Conservation (phyloP, 2,329 filamentous ascomycete genomes). For the Ophiostoma himal-ulmi region DNA sequence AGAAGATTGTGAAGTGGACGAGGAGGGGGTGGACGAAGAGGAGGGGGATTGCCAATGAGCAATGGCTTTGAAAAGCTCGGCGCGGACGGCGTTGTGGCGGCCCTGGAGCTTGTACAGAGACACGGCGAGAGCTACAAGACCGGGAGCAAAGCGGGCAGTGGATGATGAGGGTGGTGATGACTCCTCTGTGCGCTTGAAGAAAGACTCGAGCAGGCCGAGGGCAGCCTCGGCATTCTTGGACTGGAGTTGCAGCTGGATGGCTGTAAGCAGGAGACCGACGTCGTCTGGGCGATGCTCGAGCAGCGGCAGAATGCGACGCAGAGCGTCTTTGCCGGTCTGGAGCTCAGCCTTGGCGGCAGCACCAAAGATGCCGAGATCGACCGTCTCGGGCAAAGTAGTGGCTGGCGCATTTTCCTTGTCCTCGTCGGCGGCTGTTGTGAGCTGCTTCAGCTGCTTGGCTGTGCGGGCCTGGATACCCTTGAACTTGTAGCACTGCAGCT, state of each 20-base stretch:
- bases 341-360: slow-evolving; percentile 68
- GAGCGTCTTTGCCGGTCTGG: slow-evolving; percentile 56
- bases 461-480: slow-evolving; percentile 52
- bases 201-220: slow-evolving; percentile 66
- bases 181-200: slow-evolving; percentile 59
- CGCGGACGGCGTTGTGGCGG: slow-evolving; percentile 64
- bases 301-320: slow-evolving; percentile 63
- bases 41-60: slow-evolving; percentile 66
- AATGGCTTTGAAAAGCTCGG: slow-evolving; percentile 72
- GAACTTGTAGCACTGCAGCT: slow-evolving; percentile 63
- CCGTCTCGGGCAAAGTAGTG: slow-evolving; percentile 33
- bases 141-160: slow-evolving; percentile 71
- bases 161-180: slow-evolving; percentile 48
- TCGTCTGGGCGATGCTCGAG: slow-evolving; percentile 71
- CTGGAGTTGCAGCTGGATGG: slow-evolving; percentile 70
- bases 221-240: slow-evolving; percentile 61
- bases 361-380: slow-evolving; percentile 47
- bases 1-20: not conserved
- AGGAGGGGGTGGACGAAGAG: slow-evolving; percentile 7
- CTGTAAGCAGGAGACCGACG: slow-evolving; percentile 71
- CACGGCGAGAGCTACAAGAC: slow-evolving; percentile 72
- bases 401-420: slow-evolving; percentile 25
- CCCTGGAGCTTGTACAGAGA: slow-evolving; percentile 72
- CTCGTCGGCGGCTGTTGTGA: slow-evolving; percentile 24
- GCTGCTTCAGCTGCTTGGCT: slow-evolving; percentile 36